Conservation (phyloP, 1,139 yeast genomes). For the Hansenula sp. region DNA sequence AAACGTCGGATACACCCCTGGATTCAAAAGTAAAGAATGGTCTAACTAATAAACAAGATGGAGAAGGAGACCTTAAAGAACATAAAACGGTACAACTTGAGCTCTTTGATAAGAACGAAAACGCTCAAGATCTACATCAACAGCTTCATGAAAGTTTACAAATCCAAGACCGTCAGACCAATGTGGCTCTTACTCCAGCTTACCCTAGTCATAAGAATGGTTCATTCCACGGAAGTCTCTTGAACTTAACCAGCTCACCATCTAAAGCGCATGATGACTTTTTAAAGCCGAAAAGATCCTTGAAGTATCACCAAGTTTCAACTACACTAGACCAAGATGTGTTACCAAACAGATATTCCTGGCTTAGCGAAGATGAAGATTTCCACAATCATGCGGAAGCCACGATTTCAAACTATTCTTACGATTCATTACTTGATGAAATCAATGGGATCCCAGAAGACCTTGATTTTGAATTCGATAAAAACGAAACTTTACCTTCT, state of each 20-base stretch:
- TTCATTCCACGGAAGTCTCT: background rate
- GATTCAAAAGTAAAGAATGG: too few species aligned
- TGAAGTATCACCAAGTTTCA: slow-evolving; percentile 24
- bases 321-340: slow-evolving; percentile 19
- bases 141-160: background rate
- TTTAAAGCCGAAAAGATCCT: slow-evolving; percentile 10
- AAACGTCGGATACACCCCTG: too few species aligned
- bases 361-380: slow-evolving; percentile 36
- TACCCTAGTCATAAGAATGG: background rate
- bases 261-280: background rate
- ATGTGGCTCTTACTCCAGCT: background rate
- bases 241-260: background rate
- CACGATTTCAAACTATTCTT: slow-evolving; percentile 9
- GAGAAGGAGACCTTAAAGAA: too few species aligned
- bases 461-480: slow-evolving; percentile 44
- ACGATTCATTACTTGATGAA: slow-evolving; percentile 23
- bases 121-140: too few species aligned
- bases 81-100: too few species aligned
- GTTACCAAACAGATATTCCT: slow-evolving; percentile 30
- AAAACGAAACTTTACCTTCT: slow-evolving; percentile 3
- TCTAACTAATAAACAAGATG: too few species aligned
- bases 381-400: slow-evolving; percentile 6
- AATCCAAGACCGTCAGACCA: background rate
- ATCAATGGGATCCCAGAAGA: slow-evolving; percentile 53
- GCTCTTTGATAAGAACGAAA: too few species aligned